Conservation (phyloP, 352 stramenopile species). For the Globisporangium heterothallicum region DNA sequence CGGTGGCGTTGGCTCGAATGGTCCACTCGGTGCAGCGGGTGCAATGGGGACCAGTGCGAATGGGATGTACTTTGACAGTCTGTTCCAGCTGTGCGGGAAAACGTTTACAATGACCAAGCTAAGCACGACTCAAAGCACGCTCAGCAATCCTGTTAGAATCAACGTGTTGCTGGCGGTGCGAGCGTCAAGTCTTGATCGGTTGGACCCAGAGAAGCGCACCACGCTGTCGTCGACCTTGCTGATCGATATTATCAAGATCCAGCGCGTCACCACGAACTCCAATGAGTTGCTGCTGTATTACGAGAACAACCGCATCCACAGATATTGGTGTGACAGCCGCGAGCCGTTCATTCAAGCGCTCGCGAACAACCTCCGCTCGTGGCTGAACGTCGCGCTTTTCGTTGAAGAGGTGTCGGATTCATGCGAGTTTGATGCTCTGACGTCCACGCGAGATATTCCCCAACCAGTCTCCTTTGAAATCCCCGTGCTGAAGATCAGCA, state of each 20-base stretch:
- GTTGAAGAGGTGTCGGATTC: constrained; percentile 83
- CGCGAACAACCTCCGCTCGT: constrained; percentile 83
- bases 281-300: constrained; percentile 83
- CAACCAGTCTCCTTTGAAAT: constrained; percentile 82
- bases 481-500: constrained; percentile 82
- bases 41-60: constrained; percentile 25
- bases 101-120: constrained; percentile 84
- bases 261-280: constrained; percentile 79
- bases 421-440: constrained; percentile 79
- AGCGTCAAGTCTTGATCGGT: constrained; percentile 66
- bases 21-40: constrained; percentile 12
- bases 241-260: constrained; percentile 87
- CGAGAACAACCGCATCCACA: constrained; percentile 81
- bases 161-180: constrained; percentile 72
- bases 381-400: constrained; percentile 73
- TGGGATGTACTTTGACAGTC: constrained; percentile 85
- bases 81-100: constrained; percentile 83
- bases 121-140: constrained; percentile 69
- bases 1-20: constrained; percentile 19
- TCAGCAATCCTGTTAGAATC: constrained; percentile 60
- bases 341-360: constrained; percentile 86
- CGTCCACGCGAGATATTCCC: constrained; percentile 68
- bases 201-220: constrained; percentile 56
- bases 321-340: constrained; percentile 83
- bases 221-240: constrained; percentile 80